These are phyloP conservation scores for Conidiobolus incongruus DNA, from an alignment of 371 early-diverging fungal species.

Conservation along the genomic window DNA sequence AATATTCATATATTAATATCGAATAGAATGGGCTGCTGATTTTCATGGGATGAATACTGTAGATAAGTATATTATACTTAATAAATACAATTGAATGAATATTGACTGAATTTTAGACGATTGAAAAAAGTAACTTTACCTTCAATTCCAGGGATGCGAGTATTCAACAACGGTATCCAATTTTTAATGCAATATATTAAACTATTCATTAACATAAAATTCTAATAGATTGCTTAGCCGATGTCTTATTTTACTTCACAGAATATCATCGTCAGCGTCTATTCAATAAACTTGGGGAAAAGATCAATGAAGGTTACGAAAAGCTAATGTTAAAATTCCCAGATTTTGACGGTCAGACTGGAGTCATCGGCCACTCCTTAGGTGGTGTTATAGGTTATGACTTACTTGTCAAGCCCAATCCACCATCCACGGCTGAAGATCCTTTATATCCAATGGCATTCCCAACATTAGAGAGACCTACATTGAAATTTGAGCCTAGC, in stretches of 20 bases:
- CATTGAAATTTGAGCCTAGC: slow-evolving; percentile 12
- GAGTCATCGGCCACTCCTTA: slow-evolving; percentile 16
- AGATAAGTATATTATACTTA: slow-evolving; percentile 3
- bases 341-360: slow-evolving; percentile 14
- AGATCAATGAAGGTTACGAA: slow-evolving; percentile 12
- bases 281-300: slow-evolving; percentile 12
- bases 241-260: slow-evolving; percentile 6
- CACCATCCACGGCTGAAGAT: neutral
- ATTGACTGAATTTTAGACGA: slow-evolving; percentile 1
- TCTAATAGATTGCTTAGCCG: slow-evolving; percentile 18
- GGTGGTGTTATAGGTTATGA: slow-evolving; percentile 22
- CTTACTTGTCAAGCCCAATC: slow-evolving; percentile 7
- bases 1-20: neutral
- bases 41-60: slow-evolving; percentile 3
- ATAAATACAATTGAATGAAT: neutral
- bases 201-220: too few relatives aligned
- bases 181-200: too few relatives aligned
- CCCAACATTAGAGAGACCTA: slow-evolving; percentile 9
- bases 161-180: slow-evolving; percentile 45
- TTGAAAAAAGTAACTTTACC: slow-evolving; percentile 3
- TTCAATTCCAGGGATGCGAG: slow-evolving; percentile 4
- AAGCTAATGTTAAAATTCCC: slow-evolving; percentile 12
- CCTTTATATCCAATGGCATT: neutral
- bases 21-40: slow-evolving; percentile 2
- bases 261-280: slow-evolving; percentile 12